Evolutionary conservation across 2,329 filamentous ascomycete species (phyloP).

Genomic region (Ophiostoma ulmi): DNA sequence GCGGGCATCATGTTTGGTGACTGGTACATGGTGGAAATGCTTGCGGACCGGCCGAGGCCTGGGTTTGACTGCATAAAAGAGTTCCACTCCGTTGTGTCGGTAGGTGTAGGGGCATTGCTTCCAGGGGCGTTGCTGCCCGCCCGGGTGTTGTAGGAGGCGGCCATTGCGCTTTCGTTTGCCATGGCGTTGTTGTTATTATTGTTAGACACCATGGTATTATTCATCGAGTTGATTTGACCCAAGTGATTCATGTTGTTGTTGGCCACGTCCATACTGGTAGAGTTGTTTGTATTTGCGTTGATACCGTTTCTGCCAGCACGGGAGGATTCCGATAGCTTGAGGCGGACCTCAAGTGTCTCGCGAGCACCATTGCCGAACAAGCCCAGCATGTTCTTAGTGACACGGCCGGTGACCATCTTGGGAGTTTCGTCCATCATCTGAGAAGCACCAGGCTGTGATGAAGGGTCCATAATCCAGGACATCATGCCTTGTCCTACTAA

Average conservation of each 20-base stretch:
- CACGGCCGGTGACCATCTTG: constrained; percentile 76
- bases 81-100: constrained; percentile 71
- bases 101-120: constrained; percentile 42
- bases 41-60: constrained; percentile 40
- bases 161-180: background rate
- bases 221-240: constrained; percentile 6
- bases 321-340: constrained; percentile 75
- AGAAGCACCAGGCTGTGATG: constrained; percentile 27
- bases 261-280: background rate
- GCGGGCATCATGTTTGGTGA: constrained; percentile 35
- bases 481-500: constrained; percentile 94
- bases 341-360: constrained; percentile 88
- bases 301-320: constrained; percentile 39
- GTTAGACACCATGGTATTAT: background rate
- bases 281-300: constrained; percentile 25
- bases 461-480: constrained; percentile 66
- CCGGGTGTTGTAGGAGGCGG: constrained; percentile 21
- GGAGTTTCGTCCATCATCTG: constrained; percentile 47
- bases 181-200: background rate
- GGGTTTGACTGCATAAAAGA: constrained; percentile 70
- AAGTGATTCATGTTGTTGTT: background rate
- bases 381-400: constrained; percentile 78
- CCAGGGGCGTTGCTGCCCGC: constrained; percentile 32
- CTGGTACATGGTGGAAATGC: constrained; percentile 31
- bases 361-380: constrained; percentile 77